phyloP scores from a whole-genome alignment of 2,329 filamentous ascomycete genomes.

The Ambrosiella cleistominuta region DNA sequence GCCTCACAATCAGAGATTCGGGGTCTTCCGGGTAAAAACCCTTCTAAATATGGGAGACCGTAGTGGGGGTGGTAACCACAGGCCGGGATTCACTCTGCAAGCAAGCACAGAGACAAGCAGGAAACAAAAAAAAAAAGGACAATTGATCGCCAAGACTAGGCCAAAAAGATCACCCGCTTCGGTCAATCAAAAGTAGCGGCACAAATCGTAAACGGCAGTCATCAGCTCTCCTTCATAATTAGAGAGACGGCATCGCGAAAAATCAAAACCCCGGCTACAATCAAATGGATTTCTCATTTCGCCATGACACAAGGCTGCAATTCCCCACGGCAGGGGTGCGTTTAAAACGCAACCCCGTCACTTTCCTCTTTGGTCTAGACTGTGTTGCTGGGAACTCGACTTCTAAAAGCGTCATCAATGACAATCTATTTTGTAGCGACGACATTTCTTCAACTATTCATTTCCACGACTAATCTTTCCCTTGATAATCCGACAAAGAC shows the following conservation, averaged over 20 bases:
- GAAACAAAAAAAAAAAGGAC: no score
- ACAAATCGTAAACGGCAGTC: not conserved
- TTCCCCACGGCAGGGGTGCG: constrained; percentile 8
- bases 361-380: not conserved
- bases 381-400: not conserved
- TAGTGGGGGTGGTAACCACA: no score
- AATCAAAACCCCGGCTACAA: not conserved
- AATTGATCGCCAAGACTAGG: no score
- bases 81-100: no score
- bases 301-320: constrained; percentile 5
- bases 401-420: not conserved
- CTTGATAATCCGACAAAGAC: no score
- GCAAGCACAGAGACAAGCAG: no score
- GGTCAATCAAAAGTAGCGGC: not conserved
- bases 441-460: not conserved
- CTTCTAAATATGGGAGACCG: no score
- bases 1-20: no score
- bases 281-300: not conserved
- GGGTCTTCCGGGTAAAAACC: no score
- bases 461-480: not conserved
- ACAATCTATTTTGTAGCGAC: not conserved
- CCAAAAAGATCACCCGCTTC: no score
- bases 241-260: not conserved
- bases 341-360: constrained; percentile 11
- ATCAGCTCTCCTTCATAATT: not conserved